Percentiles rank a stretch among this genome's conserved stretches.
Evolutionary conservation across 2,329 filamentous ascomycete species (phyloP).

Genomic region (Verticillium longisporum): DNA sequence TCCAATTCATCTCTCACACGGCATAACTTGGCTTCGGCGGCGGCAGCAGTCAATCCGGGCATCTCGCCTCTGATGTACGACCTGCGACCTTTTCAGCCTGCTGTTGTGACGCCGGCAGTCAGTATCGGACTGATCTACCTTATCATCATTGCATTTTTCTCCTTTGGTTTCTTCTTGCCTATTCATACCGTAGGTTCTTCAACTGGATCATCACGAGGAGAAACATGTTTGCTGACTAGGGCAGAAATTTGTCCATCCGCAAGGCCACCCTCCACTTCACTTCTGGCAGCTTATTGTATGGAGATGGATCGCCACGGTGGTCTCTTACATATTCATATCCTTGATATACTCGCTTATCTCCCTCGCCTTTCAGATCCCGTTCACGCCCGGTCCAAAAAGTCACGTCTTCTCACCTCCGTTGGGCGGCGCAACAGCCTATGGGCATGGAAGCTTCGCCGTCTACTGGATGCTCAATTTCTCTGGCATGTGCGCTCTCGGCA

Average conservation of each 20-base stretch:
- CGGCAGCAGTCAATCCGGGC: conserved; percentile 23
- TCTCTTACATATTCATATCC: conserved; percentile 54
- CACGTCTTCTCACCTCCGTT: conserved; percentile 30
- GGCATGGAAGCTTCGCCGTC: conserved; percentile 50
- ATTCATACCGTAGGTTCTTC: conserved; percentile 41
- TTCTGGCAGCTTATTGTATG: conserved; percentile 52
- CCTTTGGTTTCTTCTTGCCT: conserved; percentile 57
- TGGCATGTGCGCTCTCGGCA: conserved; percentile 55
- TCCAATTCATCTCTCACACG: conserved; percentile 27
- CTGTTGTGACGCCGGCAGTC: conserved; percentile 48
- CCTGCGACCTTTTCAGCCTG: conserved; percentile 51
- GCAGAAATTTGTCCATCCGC: conserved; percentile 43
- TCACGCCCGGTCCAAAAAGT: conserved; percentile 38
- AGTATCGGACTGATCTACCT: conserved; percentile 59
- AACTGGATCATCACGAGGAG: not conserved
- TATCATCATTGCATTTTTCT: conserved; percentile 63
- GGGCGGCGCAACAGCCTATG: conserved; percentile 45
- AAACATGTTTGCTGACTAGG: not conserved
- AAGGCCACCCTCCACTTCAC: conserved; percentile 50
- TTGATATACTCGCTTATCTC: conserved; percentile 57
- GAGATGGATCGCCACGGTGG: conserved; percentile 48
- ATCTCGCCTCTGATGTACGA: conserved; percentile 32
- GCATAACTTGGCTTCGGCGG: conserved; percentile 18
- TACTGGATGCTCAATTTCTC: conserved; percentile 60
- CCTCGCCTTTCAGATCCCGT: conserved; percentile 57